Percentiles rank a stretch among this genome's conserved stretches.
Conservation (phyloP, 2,329 filamentous ascomycete genomes). For the Epichloe elymi region DNA sequence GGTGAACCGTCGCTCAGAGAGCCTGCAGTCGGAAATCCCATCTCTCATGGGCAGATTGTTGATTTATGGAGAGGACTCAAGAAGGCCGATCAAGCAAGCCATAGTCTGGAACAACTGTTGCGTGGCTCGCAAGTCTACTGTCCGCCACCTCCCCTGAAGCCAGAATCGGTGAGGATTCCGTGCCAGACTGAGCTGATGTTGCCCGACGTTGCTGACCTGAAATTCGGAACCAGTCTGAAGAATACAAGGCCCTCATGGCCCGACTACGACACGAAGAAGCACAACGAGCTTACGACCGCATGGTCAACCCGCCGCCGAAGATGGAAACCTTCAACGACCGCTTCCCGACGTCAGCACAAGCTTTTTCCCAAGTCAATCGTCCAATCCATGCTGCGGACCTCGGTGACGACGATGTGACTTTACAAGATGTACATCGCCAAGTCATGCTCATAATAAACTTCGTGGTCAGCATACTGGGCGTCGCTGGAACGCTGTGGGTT, state of each 20-base stretch:
- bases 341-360: constrained; percentile 41
- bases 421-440: constrained; percentile 66
- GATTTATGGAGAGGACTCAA: constrained; percentile 41
- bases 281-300: constrained; percentile 65
- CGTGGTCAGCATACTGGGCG: constrained; percentile 70
- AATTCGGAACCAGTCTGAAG: constrained; percentile 43
- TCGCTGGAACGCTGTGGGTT: constrained; percentile 67
- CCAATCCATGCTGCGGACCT: constrained; percentile 31
- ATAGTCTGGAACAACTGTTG: constrained; percentile 56
- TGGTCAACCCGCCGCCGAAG: constrained; percentile 49
- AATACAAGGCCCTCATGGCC: constrained; percentile 82
- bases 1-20: constrained; percentile 36
- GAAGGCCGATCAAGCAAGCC: constrained; percentile 11
- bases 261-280: constrained; percentile 75
- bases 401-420: constrained; percentile 52
- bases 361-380: constrained; percentile 41
- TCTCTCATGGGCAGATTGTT: constrained; percentile 59
- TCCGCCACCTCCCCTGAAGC: constrained; percentile 68
- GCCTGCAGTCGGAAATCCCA: constrained; percentile 48
- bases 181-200: not conserved
- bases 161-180: constrained; percentile 50
- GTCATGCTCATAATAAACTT: constrained; percentile 82
- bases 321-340: constrained; percentile 47
- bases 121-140: constrained; percentile 59
- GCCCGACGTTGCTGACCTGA: constrained; percentile 6